A percentile compares a stretch with the other conserved stretches of the same genome.
phyloP scores from a whole-genome alignment of 2,329 filamentous ascomycete genomes.

The Whalleya microplaca region DNA sequence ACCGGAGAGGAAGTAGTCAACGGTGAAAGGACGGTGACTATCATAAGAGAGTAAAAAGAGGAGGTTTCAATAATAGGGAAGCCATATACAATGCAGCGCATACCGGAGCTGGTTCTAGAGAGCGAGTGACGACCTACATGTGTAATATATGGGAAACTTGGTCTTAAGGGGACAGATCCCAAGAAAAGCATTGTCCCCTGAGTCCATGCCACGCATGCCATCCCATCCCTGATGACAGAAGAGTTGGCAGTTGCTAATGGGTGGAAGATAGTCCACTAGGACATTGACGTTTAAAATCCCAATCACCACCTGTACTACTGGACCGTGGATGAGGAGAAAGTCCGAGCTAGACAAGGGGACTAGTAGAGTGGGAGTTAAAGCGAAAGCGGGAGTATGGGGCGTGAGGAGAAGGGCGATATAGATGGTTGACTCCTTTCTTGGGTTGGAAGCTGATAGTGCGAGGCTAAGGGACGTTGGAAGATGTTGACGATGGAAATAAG shows the following conservation, averaged over 20 bases:
- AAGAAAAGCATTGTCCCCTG: slow-evolving; percentile 22
- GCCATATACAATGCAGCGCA: not conserved
- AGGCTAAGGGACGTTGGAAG: slow-evolving; percentile 9
- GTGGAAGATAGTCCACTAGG: slow-evolving; percentile 23
- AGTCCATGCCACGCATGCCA: slow-evolving; percentile 22
- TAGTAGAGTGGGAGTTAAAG: slow-evolving; percentile 13
- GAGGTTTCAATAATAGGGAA: not conserved
- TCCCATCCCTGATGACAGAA: slow-evolving; percentile 17
- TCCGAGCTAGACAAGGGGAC: slow-evolving; percentile 15
- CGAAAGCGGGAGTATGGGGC: slow-evolving; percentile 14
- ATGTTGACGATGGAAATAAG: not conserved
- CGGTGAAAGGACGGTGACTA: not conserved
- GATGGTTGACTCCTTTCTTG: slow-evolving; percentile 11
- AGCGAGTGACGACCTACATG: slow-evolving; percentile 11
- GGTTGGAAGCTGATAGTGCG: slow-evolving; percentile 11
- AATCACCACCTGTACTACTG: slow-evolving; percentile 19
- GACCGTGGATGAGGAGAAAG: slow-evolving; percentile 19
- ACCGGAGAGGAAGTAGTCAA: not conserved
- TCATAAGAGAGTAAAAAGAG: not conserved
- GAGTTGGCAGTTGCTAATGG: slow-evolving; percentile 20
- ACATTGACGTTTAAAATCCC: slow-evolving; percentile 18
- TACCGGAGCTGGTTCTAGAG: not conserved
- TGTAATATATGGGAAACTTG: slow-evolving; percentile 12
- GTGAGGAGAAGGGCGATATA: slow-evolving; percentile 6
- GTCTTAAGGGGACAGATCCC: slow-evolving; percentile 16